Evolutionary conservation across 2,329 filamentous ascomycete species (phyloP).

Genomic region (Orbilia oligospora): DNA sequence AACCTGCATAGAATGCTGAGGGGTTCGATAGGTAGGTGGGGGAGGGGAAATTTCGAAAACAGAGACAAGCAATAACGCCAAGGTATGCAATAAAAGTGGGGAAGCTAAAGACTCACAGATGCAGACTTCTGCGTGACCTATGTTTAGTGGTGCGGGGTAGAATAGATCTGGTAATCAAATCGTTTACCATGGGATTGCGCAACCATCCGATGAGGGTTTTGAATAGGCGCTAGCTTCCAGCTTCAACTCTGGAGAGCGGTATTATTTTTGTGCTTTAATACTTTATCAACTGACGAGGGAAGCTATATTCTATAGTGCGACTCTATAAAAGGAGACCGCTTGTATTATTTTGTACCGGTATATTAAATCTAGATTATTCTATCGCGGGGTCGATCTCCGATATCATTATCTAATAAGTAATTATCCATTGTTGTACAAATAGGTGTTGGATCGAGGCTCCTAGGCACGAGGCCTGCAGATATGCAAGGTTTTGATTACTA

Average conservation of each 20-base stretch:
- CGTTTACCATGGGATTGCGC: too few relatives aligned
- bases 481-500: conserved; percentile 4
- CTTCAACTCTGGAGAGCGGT: too few relatives aligned
- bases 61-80: neutral
- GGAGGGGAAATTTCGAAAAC: neutral
- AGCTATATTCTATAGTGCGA: too few relatives aligned
- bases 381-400: too few relatives aligned
- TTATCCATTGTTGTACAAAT: neutral
- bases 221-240: neutral
- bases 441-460: neutral
- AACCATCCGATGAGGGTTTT: neutral
- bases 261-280: too few relatives aligned
- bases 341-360: neutral
- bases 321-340: neutral
- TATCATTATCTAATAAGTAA: too few relatives aligned
- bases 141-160: neutral
- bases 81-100: neutral
- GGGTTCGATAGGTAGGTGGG: neutral
- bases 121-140: neutral
- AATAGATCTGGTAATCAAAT: too few relatives aligned
- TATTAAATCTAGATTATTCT: too few relatives aligned
- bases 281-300: too few relatives aligned
- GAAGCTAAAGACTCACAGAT: too few relatives aligned
- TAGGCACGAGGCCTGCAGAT: neutral
- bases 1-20: too few relatives aligned